Evolutionary conservation across 768 basidiomycete species (phyloP), one percentile per base, ranked within the genome.

Genomic region (Pholiota molesta): DNA sequence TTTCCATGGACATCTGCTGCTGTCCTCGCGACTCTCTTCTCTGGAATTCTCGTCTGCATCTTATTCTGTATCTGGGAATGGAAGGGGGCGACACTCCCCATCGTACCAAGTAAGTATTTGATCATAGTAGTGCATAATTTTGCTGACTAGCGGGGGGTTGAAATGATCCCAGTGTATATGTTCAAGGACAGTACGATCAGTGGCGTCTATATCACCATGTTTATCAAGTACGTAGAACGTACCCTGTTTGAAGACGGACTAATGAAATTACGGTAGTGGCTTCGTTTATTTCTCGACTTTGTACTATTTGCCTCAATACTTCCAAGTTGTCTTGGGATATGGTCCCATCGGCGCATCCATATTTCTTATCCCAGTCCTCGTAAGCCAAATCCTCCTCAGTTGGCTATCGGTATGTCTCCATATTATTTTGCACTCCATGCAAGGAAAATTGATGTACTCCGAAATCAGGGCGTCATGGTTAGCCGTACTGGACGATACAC

Each of bases 1-100:
- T 91, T 90, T 66, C 81, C 89, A 0, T 92, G 91, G 92, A 75
- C 71, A 7, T 91, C 89, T 0, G 82, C 88, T 0, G 77, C 84
- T 1, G 87, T 94, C 57, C 71, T 91, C 35, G 86, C 78, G 0
- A 83, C 86, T 0, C 72, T 91, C 7, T 72, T 84, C 54, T 80
- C 85, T 0, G 87, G 90, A 0, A 59, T 87, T 21, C 55, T 84
- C 0, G 81, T 87, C 13, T 73, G 86, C 7, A 73, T 66, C 0
- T 49, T 90, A 3, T 94, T 92, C 71, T 82, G 90, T 52, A 57
- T 85, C 39, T 91, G 88, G 81, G 91, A 94, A 73, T 87, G 87
- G 83, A 88, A 85, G 71, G 78, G 86, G 1, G 88, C 90, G 1
- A 75, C 73, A 54, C 78, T 92, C 6, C 92, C 91, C 0, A 89